Evolutionary conservation across 495 filamentous ascomycete genomes (phyloP), one percentile per base, ranked within the genome.

Genomic region (Massariosphaeria phaeospora): DNA sequence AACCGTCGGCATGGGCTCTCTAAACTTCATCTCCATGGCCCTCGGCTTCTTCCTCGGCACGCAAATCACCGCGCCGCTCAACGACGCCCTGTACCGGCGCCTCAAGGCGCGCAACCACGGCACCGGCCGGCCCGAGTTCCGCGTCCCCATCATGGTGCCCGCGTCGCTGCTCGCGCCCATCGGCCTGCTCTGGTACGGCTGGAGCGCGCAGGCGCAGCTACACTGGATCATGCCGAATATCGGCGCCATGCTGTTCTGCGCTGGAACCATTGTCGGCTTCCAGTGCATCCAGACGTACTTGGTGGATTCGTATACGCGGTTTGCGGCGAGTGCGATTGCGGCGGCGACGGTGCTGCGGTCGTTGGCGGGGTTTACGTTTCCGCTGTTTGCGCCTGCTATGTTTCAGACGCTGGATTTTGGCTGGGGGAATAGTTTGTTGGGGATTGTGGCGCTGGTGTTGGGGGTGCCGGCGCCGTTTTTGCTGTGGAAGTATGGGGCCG

Each of bases 181-280:
- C 3, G 85, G 86, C 0, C 66, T 91, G 3, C 79, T 90, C 55
- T 75, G 81, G 55, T 91, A 89, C 69, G 85, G 82, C 38, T 89
- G 84, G 84, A 75, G 78, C 0, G 83, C 81, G 0, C 74, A 89
- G 66, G 71, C 66, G 18, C 73, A 76, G 29, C 67, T 69, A 1
- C 83, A 85, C 63, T 91, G 84, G 84, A 84, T 89, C 41, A 75
- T 75, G 26, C 86, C 86, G 0, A 84, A 88, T 58, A 80, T 90
- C 51, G 86, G 86, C 2, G 77, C 78, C 3, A 65, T 67, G 0
- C 61, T 89, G 13, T 83, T 87, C 57, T 65, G 66, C 12, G 62
- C 64, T 0, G 84, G 84, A 4, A 76, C 71, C 8, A 85, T 87
- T 48, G 73, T 84, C 4, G 70, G 74, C 0, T 86, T 85, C 64